Evolutionary conservation across 768 basidiomycete species (phyloP), one percentile per base, ranked within the genome.

Genomic region (Lentinula sp.): DNA sequence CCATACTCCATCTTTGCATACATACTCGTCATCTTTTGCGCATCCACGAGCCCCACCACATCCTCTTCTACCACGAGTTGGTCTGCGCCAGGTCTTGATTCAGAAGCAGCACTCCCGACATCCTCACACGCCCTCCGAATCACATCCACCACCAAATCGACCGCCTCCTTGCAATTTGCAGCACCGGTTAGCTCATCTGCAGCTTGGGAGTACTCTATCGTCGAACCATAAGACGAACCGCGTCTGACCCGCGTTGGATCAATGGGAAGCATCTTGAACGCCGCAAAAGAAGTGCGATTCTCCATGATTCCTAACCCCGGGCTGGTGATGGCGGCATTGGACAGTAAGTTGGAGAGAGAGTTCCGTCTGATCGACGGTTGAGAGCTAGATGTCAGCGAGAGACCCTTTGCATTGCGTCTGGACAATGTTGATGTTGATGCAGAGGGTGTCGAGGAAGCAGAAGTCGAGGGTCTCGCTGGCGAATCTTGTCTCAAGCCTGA

Each of bases 1-100:
- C 91, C 92, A 71, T 96, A 93, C 69, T 97, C 95, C 85, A 96
- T 89, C 75, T 94, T 93, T 13, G 93, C 85, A 71, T 92, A 90
- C 65, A 95, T 78, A 63, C 86, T 91, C 2, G 93, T 97, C 78
- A 88, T 86, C 58, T 84, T 81, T 70, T 89, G 86, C 2, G 95
- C 95, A 66, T 97, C 93, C 6, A 81, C 80, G 65, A 95, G 70
- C 91, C 92, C 88, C 20, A 96, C 89, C 35, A 96, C 84, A 69
- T 93, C 93, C 65, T 81, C 82, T 41, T 86, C 77, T 1, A 66
- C 74, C 50, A 95, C 75, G 64, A 92, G 84, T 1, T 74, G 72
- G 8, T 73, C 77, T 15, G 74, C 73, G 8, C 46, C 61, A 43
- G 41, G 7, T 56, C 23, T 41, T 4, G 15, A 32, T 20, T 4